phyloP scores from a whole-genome alignment of 2,329 filamentous ascomycete genomes.

The Fusarium chlamydosporum region DNA sequence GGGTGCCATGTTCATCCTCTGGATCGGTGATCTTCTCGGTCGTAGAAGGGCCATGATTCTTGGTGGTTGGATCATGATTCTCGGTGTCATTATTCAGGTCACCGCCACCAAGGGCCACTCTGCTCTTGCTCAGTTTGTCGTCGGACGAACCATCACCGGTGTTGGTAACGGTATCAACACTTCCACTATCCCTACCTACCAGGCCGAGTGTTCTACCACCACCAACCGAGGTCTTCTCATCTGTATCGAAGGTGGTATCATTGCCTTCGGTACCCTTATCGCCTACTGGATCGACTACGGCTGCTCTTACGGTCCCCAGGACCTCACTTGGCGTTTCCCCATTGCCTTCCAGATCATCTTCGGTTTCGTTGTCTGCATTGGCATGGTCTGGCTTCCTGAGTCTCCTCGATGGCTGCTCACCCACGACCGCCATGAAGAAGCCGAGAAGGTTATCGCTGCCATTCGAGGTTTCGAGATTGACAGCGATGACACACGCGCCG shows the following conservation, averaged over 20 bases:
- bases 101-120: conserved; percentile 56
- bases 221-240: conserved; percentile 68
- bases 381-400: conserved; percentile 63
- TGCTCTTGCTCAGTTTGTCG: conserved; percentile 64
- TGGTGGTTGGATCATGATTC: conserved; percentile 70
- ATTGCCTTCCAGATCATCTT: conserved; percentile 61
- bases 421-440: conserved; percentile 64
- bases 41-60: conserved; percentile 68
- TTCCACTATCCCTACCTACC: conserved; percentile 69
- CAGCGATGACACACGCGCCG: conserved; percentile 68
- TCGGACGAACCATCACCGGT: conserved; percentile 66
- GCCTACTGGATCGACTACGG: conserved; percentile 63
- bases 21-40: conserved; percentile 67
- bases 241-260: conserved; percentile 63
- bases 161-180: conserved; percentile 66
- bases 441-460: conserved; percentile 50
- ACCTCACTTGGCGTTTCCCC: conserved; percentile 69
- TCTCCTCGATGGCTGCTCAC: conserved; percentile 62
- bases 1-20: conserved; percentile 65
- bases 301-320: conserved; percentile 59
- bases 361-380: conserved; percentile 59
- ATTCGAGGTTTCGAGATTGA: conserved; percentile 61
- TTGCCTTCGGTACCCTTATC: conserved; percentile 59
- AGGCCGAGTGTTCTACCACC: conserved; percentile 67
- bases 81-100: conserved; percentile 72